Evolutionary conservation across 257 asterid species (phyloP).

Genomic region (Lycium barbarum): DNA sequence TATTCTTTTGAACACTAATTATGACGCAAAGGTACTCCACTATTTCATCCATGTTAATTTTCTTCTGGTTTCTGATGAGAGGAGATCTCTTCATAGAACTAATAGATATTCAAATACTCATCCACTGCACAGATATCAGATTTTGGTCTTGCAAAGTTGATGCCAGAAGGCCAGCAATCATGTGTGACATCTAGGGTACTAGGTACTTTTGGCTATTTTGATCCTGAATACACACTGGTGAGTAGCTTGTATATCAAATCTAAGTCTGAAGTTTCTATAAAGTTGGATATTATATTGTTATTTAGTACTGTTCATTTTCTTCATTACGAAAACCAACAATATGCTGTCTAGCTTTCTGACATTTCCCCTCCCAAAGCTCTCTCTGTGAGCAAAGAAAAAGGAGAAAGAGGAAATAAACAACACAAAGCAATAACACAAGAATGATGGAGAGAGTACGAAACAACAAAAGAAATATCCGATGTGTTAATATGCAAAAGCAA

Average conservation of each 20-base stretch:
- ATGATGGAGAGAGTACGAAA: not conserved
- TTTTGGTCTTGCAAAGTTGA: slow-evolving; percentile 92
- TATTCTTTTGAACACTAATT: slow-evolving; percentile 78
- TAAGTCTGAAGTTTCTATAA: not conserved
- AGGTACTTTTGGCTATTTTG: slow-evolving; percentile 97
- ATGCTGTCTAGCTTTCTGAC: not conserved
- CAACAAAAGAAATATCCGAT: not conserved
- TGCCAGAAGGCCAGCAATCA: slow-evolving; percentile 93
- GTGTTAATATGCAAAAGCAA: not conserved
- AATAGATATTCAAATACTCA: not conserved
- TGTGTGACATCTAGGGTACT: slow-evolving; percentile 87
- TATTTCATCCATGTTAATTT: not conserved
- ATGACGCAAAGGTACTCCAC: slow-evolving; percentile 79
- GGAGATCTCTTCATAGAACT: not conserved
- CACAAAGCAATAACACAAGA: not conserved
- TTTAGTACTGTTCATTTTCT: not conserved
- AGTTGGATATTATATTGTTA: slow-evolving; percentile 3
- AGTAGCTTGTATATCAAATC: slow-evolving; percentile 2
- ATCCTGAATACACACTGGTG: slow-evolving; percentile 97
- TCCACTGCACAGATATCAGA: slow-evolving; percentile 75
- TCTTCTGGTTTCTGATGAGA: not conserved
- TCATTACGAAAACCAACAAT: not conserved
- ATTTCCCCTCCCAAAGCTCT: not conserved
- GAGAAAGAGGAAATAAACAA: not conserved
- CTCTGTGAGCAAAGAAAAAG: not conserved